These are phyloP conservation scores for Elsinoe australis DNA, from an alignment of 2,329 filamentous ascomycete genomes.

Conservation along the genomic window DNA sequence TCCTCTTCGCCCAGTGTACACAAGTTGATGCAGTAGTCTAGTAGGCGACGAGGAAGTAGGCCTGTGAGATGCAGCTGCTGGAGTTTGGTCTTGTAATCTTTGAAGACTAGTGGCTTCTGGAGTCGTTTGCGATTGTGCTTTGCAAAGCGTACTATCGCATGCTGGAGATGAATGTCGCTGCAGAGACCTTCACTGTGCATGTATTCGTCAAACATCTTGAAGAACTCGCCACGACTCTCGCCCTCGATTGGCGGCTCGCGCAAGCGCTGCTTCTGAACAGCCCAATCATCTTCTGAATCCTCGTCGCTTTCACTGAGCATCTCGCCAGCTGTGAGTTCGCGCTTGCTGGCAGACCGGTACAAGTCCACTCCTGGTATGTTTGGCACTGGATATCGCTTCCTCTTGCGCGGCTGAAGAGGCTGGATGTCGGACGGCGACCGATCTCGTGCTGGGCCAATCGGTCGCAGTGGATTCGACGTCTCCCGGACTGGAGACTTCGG, in stretches of 20 bases:
- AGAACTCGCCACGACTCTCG: constrained; percentile 29
- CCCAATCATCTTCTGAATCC: constrained; percentile 34
- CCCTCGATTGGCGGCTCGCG: constrained; percentile 24
- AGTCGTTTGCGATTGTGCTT: constrained; percentile 25
- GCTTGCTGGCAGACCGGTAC: constrained; percentile 36
- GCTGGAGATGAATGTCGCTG: constrained; percentile 30
- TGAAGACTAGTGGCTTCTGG: constrained; percentile 22
- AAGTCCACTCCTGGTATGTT: constrained; percentile 32
- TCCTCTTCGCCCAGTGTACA: neutral
- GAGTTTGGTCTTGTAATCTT: constrained; percentile 30
- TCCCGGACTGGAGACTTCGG: neutral
- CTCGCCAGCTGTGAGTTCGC: constrained; percentile 33
- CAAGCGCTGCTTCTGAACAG: constrained; percentile 28
- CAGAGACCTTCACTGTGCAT: constrained; percentile 33
- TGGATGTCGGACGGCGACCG: constrained; percentile 21
- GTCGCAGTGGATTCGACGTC: neutral
- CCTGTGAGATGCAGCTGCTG: constrained; percentile 27
- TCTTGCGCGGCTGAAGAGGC: constrained; percentile 21
- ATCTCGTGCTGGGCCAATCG: neutral
- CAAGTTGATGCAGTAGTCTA: constrained; percentile 21
- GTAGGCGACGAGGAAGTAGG: constrained; percentile 26
- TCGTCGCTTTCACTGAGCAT: constrained; percentile 39
- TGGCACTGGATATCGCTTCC: constrained; percentile 33
- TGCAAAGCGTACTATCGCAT: constrained; percentile 36
- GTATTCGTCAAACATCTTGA: constrained; percentile 32